phyloP scores from a whole-genome alignment of 768 basidiomycete species.

The Naematelia encephala region DNA sequence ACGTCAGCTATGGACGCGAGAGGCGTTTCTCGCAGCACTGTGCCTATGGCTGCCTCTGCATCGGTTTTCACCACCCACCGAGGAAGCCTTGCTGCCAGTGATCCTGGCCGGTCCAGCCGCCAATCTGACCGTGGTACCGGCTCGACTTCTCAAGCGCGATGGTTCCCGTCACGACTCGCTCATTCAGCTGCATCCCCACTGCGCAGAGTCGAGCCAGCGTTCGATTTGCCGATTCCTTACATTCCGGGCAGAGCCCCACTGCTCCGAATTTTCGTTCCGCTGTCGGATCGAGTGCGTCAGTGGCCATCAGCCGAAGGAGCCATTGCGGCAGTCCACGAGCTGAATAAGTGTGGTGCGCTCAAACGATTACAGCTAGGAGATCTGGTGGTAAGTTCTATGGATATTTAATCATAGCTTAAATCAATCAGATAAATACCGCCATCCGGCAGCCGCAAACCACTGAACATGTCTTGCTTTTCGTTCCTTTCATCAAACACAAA shows the following conservation, averaged over 20 bases:
- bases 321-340: slow-evolving; percentile 28
- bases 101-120: slow-evolving; percentile 18
- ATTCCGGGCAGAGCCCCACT: slow-evolving; percentile 39
- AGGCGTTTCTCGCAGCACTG: not conserved
- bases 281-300: slow-evolving; percentile 33
- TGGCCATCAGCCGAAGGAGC: slow-evolving; percentile 50
- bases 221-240: slow-evolving; percentile 45
- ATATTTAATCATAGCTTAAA: not conserved
- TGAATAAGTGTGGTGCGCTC: slow-evolving; percentile 48
- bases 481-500: slow-evolving; percentile 41
- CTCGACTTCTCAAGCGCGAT: slow-evolving; percentile 6
- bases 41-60: not conserved
- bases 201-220: slow-evolving; percentile 40
- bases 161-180: not conserved
- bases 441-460: slow-evolving; percentile 32
- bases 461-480: slow-evolving; percentile 44
- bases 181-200: not conserved
- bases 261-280: slow-evolving; percentile 46
- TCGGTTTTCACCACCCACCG: slow-evolving; percentile 21
- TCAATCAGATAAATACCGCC: slow-evolving; percentile 43
- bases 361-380: slow-evolving; percentile 41
- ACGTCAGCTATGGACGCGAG: not conserved
- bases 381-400: slow-evolving; percentile 31
- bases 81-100: slow-evolving; percentile 29
- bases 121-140: slow-evolving; percentile 13